Evolutionary conservation across 192 early-diverging fungal genomes (phyloP), one percentile per base, ranked within the genome.

Genomic region (Geranomyces variabilis): DNA sequence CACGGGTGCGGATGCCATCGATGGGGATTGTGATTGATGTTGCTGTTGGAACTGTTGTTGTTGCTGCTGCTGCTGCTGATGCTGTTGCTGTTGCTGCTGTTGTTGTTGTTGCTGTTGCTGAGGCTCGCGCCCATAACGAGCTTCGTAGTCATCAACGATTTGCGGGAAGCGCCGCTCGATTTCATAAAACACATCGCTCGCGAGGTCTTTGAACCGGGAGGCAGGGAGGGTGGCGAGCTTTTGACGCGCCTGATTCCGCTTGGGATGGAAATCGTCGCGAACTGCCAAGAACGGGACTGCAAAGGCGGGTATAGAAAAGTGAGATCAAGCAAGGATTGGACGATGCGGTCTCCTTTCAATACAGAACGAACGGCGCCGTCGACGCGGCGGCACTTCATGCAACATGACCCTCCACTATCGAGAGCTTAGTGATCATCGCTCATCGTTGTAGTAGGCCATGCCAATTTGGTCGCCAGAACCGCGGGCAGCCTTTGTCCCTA

Each of bases 181-280:
- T 69, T 81, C 76, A 66, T 70, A 83, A 55, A 88, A 93, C 14
- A 97, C 92, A 78, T 97, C 96, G 71, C 88, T 89, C 12, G 92
- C 93, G 47, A 99, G 85, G 71, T 97, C 95, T 61, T 94, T 91
- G 84, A 97, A 99, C 63, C 94, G 89, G 74, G 83, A 70, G 62
- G 76, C 84, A 13, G 93, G 91, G 13, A 99, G 85, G 5, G 95
- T 95, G n/a, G 95, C 92, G 10, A 99, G 86, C 77, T 99, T 99
- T 73, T 94, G 93, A 26, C 97, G 88, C 4, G 95, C 96, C 75
- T 96, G 95, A 81, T 99, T 99, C 47, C 97, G 89, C 74, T 96
- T 92, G 13, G 92, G 93, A 78, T 98, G 96, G 75, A 93, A 97
- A 53, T 93, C 91, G 72, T 94, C 89, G 22, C 90, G 80, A 28